Evolutionary conservation across 2,329 filamentous ascomycete species (phyloP), one percentile per base, ranked within the genome.

Genomic region (Spiromastix sp.): DNA sequence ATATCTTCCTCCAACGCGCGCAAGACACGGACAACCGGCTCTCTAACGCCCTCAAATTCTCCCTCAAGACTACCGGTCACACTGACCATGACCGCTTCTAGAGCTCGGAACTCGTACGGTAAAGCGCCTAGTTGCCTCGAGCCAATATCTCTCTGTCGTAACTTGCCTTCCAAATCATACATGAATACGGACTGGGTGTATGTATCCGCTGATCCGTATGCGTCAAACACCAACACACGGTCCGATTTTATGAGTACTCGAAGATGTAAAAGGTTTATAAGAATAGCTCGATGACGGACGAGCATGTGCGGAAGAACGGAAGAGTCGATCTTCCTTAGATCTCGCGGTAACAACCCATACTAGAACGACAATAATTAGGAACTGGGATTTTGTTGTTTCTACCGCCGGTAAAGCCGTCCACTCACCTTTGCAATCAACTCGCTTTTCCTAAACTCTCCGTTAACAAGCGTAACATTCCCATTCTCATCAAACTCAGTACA

Each of bases 121-220:
- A 98, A 70, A 2, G 75, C 73, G 22, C 71, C 72, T 11, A 74
- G 71, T 22, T 65, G 61, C n/a, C 66, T 61, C 1, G 71, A 66
- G 2, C 36, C 29, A 28, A 39, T 36, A 9, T 47, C 71, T 56
- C 86, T 89, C 53, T 94, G 85, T 43, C 85, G 80, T 29, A 98
- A 68, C 55, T 93, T 94, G 9, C 85, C 85, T 57, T 96, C 86
- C 13, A 98, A 66, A 53, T 96, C 91, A 61, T 96, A 95, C 77
- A 98, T 93, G 64, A 98, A 98, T 10, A 91, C 77, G 3, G 86
- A 94, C 57, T 96, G 91, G 20, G 89, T 86, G 52, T 95, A 94
- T 0, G 86, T 93, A 48, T 93, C 85, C 40, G 85, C 87, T 26
- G 85, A 91, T 19, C 91, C 91, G 60, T 94, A 96, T 10, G 91